Evolutionary conservation across 768 basidiomycete genomes (phyloP).

Genomic region (Dentipellis fragilis): DNA sequence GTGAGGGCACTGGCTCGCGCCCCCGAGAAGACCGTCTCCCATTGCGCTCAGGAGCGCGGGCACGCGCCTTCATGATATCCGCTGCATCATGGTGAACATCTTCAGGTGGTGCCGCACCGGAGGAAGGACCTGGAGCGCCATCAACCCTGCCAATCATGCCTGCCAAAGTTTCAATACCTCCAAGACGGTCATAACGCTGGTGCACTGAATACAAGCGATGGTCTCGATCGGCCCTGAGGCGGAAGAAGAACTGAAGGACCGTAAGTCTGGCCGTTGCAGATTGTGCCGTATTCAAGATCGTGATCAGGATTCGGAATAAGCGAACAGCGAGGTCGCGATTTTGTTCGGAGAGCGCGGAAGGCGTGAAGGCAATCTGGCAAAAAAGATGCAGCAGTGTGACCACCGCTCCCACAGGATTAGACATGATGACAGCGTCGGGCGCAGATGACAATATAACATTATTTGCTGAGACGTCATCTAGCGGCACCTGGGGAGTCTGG

Average conservation of each 20-base stretch:
- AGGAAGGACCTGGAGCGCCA: constrained; percentile 11
- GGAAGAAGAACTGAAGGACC: constrained; percentile 79
- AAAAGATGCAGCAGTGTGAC: constrained; percentile 58
- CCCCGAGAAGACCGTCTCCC: constrained; percentile 13
- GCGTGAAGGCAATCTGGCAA: constrained; percentile 61
- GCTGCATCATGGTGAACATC: constrained; percentile 4
- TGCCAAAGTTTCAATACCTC: constrained; percentile 48
- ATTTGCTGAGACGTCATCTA: constrained; percentile 24
- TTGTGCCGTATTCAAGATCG: constrained; percentile 33
- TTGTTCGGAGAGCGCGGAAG: constrained; percentile 35
- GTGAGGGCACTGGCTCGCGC: constrained; percentile 10
- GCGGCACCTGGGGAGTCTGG: constrained; percentile 26
- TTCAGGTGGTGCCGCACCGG: constrained; percentile 6
- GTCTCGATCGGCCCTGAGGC: constrained; percentile 81
- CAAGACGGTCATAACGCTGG: constrained; percentile 43
- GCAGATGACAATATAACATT: constrained; percentile 15
- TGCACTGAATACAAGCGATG: constrained; percentile 72
- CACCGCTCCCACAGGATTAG: constrained; percentile 49
- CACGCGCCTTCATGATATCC: constrained; percentile 9
- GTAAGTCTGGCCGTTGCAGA: constrained; percentile 56
- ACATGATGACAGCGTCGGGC: constrained; percentile 12
- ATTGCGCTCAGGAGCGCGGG: constrained; percentile 12
- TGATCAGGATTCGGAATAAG: constrained; percentile 43
- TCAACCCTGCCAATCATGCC: constrained; percentile 48
- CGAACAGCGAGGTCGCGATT: constrained; percentile 44